Evolutionary conservation across 179 eudicot genomes (phyloP).

Genomic region (Nepenthes alata): DNA sequence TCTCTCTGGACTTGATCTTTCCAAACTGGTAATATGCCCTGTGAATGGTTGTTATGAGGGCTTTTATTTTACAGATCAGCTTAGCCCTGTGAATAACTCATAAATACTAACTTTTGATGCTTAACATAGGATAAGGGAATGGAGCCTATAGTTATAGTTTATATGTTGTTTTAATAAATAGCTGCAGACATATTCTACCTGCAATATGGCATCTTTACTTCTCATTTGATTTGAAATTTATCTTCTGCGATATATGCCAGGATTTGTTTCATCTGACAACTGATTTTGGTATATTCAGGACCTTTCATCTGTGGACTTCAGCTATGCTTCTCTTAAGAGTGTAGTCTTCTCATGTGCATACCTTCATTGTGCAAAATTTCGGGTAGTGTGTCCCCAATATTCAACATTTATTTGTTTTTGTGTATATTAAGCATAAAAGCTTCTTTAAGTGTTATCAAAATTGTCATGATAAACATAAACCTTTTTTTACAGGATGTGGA

Average conservation of each 20-base stretch:
- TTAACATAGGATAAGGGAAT: no score
- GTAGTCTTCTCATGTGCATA: conserved; percentile 94
- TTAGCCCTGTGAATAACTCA: no score
- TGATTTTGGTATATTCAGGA: conserved; percentile 34
- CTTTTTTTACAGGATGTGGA: conserved; percentile 61
- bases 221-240: no score
- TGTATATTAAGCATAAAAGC: not conserved
- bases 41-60: not conserved
- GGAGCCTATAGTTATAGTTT: no score
- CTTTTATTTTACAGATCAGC: not conserved
- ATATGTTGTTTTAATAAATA: no score
- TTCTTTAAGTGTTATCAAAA: not conserved
- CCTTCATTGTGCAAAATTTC: conserved; percentile 88
- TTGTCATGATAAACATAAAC: conserved; percentile 1
- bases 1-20: conserved; percentile 90
- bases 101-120: no score
- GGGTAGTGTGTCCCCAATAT: conserved; percentile 25
- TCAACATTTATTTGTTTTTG: not conserved
- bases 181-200: no score
- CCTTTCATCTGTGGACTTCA: conserved; percentile 84
- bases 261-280: not conserved
- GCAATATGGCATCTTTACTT: no score
- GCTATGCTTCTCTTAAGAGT: conserved; percentile 69
- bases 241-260: no score
- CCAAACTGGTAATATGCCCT: conserved; percentile 59